phyloP scores from a whole-genome alignment of 2,329 filamentous ascomycete species.

The Trichophyton equinum region DNA sequence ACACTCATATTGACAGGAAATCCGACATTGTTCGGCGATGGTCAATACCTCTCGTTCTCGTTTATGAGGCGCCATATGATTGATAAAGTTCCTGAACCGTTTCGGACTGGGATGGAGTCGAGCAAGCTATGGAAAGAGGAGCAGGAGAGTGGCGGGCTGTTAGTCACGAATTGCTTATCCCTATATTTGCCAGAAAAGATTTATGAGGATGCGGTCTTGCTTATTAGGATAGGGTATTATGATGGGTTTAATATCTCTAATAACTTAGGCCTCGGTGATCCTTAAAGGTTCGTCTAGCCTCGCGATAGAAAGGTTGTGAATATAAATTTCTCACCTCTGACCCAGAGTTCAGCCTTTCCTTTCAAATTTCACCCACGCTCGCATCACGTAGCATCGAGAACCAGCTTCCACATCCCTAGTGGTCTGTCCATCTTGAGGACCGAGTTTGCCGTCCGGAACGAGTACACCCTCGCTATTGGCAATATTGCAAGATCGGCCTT shows the following conservation, averaged over 20 bases:
- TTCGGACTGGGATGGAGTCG: constrained; percentile 3
- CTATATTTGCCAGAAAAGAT: background rate
- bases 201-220: background rate
- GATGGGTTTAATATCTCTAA: background rate
- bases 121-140: constrained; percentile 11
- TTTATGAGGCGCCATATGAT: constrained; percentile 2
- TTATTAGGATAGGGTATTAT: background rate
- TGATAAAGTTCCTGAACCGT: constrained; percentile 8
- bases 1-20: background rate
- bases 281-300: background rate
- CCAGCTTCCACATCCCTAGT: background rate
- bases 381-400: background rate
- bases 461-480: constrained; percentile 3
- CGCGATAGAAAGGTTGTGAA: background rate
- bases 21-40: background rate
- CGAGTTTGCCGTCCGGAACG: constrained; percentile 3
- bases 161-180: constrained; percentile 4
- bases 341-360: background rate
- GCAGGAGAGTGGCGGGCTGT: constrained; percentile 5
- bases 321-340: background rate
- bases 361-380: background rate
- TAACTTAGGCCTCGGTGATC: background rate
- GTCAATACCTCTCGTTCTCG: background rate
- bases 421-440: background rate
- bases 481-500: constrained; percentile 6